Evolutionary conservation across 306 rosid species (phyloP).

Genomic region (Pterocarpus santalinus): DNA sequence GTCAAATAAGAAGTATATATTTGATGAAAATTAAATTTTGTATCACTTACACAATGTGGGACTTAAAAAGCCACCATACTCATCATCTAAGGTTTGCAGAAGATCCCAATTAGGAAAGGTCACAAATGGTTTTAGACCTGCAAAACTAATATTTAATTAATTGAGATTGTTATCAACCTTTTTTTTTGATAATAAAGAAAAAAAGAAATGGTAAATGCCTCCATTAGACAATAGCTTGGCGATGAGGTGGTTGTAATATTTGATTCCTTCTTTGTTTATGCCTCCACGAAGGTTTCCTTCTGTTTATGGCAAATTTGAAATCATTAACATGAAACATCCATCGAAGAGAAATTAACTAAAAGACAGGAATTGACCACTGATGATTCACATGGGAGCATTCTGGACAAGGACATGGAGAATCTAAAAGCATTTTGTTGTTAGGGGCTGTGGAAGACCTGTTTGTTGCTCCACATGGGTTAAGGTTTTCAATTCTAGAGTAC

Average conservation of each 20-base stretch:
- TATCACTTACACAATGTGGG: constrained; percentile 56
- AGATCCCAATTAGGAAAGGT: constrained; percentile 77
- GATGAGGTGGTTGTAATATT: constrained; percentile 68
- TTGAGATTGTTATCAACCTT: not conserved
- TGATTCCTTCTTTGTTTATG: constrained; percentile 60
- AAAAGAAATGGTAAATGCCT: constrained; percentile 24
- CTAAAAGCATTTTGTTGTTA: constrained; percentile 59
- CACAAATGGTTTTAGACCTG: constrained; percentile 59
- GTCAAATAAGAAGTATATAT: no score
- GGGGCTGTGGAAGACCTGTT: constrained; percentile 76
- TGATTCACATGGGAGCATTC: constrained; percentile 71
- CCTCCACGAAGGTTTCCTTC: constrained; percentile 71
- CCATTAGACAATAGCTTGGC: constrained; percentile 61
- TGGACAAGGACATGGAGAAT: constrained; percentile 77
- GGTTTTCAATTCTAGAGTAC: constrained; percentile 70
- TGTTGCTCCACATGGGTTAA: constrained; percentile 77
- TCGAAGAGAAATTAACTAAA: not conserved
- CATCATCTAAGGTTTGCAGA: constrained; percentile 70
- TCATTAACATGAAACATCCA: not conserved
- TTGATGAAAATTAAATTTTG: not conserved
- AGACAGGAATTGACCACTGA: not conserved
- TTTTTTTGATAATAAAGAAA: not conserved
- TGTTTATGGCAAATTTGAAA: constrained; percentile 1
- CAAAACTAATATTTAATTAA: not conserved
- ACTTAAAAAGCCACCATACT: constrained; percentile 70